Evolutionary conservation across 176 grass and related monocot genomes (phyloP).

Genomic region (Puya raimondii): DNA sequence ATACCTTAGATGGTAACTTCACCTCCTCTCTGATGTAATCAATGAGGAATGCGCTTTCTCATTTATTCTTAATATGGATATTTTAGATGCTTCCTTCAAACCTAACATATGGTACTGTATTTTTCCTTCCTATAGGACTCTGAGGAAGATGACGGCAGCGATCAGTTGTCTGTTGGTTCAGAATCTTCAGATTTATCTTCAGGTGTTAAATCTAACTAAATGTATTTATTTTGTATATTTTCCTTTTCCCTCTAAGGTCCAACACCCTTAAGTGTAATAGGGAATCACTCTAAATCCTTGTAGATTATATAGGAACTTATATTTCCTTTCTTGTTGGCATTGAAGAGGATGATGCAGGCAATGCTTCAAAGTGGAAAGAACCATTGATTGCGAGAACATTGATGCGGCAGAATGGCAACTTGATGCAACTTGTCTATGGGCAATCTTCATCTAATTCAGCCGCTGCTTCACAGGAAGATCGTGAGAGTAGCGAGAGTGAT

Average conservation of each 20-base stretch:
- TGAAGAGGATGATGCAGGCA: slow-evolving; percentile 45
- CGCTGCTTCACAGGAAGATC: slow-evolving; percentile 11
- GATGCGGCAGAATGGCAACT: slow-evolving; percentile 43
- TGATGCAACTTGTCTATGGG: slow-evolving; percentile 88
- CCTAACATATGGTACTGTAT: slow-evolving; percentile 11
- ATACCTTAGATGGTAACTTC: too few relatives aligned
- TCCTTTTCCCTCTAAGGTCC: neutral
- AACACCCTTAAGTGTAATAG: neutral
- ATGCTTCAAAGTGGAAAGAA: slow-evolving; percentile 87
- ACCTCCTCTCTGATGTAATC: neutral
- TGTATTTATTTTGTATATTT: neutral
- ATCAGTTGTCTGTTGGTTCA: slow-evolving; percentile 49
- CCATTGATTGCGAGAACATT: slow-evolving; percentile 57
- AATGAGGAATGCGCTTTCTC: neutral
- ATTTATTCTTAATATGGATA: neutral
- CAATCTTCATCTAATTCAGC: slow-evolving; percentile 28
- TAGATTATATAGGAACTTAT: too few relatives aligned
- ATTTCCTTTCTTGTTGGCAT: slow-evolving; percentile 8
- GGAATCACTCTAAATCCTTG: too few relatives aligned
- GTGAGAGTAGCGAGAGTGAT: slow-evolving; percentile 34
- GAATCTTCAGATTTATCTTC: slow-evolving; percentile 48
- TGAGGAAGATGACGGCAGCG: slow-evolving; percentile 37
- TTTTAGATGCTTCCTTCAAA: slow-evolving; percentile 11
- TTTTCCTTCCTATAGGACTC: slow-evolving; percentile 33
- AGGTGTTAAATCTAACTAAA: slow-evolving; percentile 36